These are phyloP conservation scores for Globisporangium lucens DNA, from an alignment of 352 stramenopile species.

Conservation along the genomic window DNA sequence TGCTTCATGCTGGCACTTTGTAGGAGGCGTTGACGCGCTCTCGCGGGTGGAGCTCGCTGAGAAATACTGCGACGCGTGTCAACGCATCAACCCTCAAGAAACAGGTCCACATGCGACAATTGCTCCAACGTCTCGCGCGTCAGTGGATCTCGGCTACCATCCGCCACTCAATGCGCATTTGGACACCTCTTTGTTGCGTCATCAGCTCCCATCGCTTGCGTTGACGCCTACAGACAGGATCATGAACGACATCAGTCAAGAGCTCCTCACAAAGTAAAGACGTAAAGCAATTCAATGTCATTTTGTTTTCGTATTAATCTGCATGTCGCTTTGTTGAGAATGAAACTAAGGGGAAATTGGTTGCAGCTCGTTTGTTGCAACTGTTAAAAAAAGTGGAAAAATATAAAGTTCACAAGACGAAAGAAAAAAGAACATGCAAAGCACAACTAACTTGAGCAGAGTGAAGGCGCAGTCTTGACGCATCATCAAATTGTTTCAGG, in stretches of 20 bases:
- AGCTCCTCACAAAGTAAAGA: slow-evolving; percentile 6
- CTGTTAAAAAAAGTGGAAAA: background rate
- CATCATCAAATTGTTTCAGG: background rate
- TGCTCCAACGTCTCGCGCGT: slow-evolving; percentile 20
- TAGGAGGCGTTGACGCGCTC: slow-evolving; percentile 44
- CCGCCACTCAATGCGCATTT: slow-evolving; percentile 46
- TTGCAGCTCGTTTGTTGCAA: background rate
- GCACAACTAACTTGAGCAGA: background rate
- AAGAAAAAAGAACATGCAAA: background rate
- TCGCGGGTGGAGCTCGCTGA: slow-evolving; percentile 46
- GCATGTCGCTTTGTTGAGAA: background rate
- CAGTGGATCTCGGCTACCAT: slow-evolving; percentile 43
- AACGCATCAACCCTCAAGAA: slow-evolving; percentile 6
- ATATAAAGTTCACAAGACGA: slow-evolving; percentile 9
- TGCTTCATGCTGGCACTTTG: background rate
- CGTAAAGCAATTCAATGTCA: background rate
- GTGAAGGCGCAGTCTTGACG: background rate
- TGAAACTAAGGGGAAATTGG: background rate
- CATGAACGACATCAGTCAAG: slow-evolving; percentile 27
- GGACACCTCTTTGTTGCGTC: slow-evolving; percentile 25
- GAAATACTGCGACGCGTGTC: slow-evolving; percentile 25
- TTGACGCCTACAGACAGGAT: slow-evolving; percentile 15
- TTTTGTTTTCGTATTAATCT: slow-evolving; percentile 2
- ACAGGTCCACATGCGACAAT: slow-evolving; percentile 17
- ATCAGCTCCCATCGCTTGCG: slow-evolving; percentile 22